Evolutionary conservation across 495 filamentous ascomycete species (phyloP), one percentile per base, ranked within the genome.

Genomic region (Tuber brumale): DNA sequence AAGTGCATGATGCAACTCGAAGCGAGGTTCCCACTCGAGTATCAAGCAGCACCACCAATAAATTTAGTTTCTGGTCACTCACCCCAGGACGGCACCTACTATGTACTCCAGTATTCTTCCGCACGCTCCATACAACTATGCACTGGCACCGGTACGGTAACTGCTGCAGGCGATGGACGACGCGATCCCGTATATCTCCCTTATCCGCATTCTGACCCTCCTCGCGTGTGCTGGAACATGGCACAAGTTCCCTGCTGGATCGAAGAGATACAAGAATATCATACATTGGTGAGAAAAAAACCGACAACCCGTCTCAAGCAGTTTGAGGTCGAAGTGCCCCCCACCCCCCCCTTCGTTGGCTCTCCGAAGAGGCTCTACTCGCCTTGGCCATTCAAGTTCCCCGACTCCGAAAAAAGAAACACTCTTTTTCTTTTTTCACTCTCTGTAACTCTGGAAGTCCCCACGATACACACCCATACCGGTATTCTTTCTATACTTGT

Each of bases 1-100:
- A 41, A 39, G n/a, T 75, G 44, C 74, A 75, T 71, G 77, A 66
- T 72, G 77, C 48, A 77, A 77, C 42, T 77, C 69, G 57, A 79
- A 71, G 73, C 70, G 77, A 79, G 71, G 43, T 39, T 71, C 74
- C 44, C 39, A 61, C 70, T 39, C 37, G 37, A 39, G 37, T 39
- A 39, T 39, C 70, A 31, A 48, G n/a, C 69, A 66, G 12, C 46
- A 35, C 71, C 27, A 70, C 75, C n/a, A n/a, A n/a, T n/a, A n/a
- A n/a, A n/a, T n/a, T n/a, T 69, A 23, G 57, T 19, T 69, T 66
- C 23, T 76, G 75, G 69, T 61, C 35, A 39, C 44, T 46, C 10
- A 76, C 73, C 39, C 19, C 70, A 44, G 51, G 44, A 39, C 42
- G 31, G 27, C 66, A 45, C 44, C 42, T 21, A 46, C 14, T 41